These are phyloP conservation scores for Aspergillus leporis DNA, from an alignment of 495 filamentous ascomycete species.

Conservation along the genomic window DNA sequence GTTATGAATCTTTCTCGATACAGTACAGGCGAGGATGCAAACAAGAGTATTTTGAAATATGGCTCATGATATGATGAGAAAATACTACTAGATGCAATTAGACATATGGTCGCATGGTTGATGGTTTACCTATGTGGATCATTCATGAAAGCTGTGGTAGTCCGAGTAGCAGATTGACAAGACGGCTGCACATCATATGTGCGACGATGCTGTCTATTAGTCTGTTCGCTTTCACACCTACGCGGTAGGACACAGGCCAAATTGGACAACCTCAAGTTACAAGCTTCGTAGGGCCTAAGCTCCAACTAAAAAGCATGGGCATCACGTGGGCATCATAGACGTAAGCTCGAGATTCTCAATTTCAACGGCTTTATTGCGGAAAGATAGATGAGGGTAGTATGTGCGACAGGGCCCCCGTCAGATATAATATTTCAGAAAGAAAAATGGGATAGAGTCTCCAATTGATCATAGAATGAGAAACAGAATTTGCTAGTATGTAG, in stretches of 20 bases:
- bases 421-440: not conserved
- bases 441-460: not conserved
- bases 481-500: slow-evolving; percentile 3
- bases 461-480: not conserved
- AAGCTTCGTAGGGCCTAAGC: too few species aligned
- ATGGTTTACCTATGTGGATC: not conserved
- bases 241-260: too few species aligned
- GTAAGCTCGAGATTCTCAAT: not conserved
- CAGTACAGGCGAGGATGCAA: not conserved
- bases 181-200: not conserved
- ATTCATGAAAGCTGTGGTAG: not conserved
- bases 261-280: too few species aligned
- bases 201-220: too few species aligned
- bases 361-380: not conserved
- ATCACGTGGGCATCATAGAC: too few species aligned
- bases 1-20: slow-evolving; percentile 6
- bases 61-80: slow-evolving; percentile 1
- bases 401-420: not conserved
- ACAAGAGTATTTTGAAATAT: not conserved
- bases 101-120: not conserved
- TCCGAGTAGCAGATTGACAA: not conserved
- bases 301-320: too few species aligned
- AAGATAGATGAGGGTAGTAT: not conserved
- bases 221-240: too few species aligned
- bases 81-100: slow-evolving; percentile 7